Evolutionary conservation across 1,284 basidiomycete species (phyloP).

Genomic region (Naganishia albida): DNA sequence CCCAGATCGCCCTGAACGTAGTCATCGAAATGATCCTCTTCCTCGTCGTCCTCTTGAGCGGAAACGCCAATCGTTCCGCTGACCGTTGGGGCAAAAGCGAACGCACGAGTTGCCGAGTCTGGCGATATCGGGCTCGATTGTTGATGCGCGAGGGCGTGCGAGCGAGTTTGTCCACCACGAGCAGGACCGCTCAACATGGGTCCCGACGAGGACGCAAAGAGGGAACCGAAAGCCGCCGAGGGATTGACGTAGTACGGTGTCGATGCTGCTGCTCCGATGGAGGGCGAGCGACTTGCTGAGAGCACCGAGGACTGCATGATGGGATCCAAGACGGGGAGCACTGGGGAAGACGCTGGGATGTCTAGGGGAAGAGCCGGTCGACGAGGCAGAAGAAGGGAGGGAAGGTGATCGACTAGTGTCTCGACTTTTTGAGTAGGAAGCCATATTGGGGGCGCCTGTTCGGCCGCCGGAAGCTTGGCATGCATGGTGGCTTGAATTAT

Average conservation of each 20-base stretch:
- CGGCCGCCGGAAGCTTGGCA: no score
- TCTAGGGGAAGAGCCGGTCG: background rate
- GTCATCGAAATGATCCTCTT: slow-evolving; percentile 28
- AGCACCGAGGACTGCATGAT: slow-evolving; percentile 18
- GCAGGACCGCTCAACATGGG: slow-evolving; percentile 8
- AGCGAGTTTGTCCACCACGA: background rate
- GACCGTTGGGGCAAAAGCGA: background rate
- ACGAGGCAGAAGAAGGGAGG: no score
- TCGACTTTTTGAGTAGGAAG: no score
- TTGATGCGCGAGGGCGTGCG: background rate
- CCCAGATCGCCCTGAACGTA: slow-evolving; percentile 23
- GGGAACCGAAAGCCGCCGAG: slow-evolving; percentile 3
- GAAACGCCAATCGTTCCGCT: background rate
- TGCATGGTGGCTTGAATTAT: no score
- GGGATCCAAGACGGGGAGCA: background rate
- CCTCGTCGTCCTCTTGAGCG: background rate
- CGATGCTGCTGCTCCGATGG: slow-evolving; percentile 6
- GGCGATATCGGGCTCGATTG: background rate
- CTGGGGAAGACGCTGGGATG: background rate
- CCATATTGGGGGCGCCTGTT: no score
- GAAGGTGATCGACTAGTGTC: no score
- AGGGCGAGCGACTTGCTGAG: slow-evolving; percentile 10
- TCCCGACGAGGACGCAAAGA: slow-evolving; percentile 3
- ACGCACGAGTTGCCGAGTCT: background rate
- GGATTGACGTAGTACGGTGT: slow-evolving; percentile 17